Evolutionary conservation across 148 eudicot species (phyloP), one percentile per base, ranked within the genome.

Genomic region (Salicornia ramosissima): DNA sequence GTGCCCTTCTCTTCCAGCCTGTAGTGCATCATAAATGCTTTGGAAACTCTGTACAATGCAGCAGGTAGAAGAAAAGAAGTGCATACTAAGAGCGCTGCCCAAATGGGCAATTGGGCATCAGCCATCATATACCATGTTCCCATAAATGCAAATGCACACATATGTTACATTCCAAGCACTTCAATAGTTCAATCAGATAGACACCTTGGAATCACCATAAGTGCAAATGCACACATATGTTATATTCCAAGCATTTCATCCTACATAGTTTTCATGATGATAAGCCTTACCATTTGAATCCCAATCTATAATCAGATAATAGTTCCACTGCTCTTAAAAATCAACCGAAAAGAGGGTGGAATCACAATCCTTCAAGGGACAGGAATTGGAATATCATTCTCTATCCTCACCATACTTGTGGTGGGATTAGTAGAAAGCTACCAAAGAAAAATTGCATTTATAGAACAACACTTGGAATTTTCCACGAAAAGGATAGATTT

Each of bases 331-430:
- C 84, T 88, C 29, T 75, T 80, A 24, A 71, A 67, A 71, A 6
- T 89, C 67, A 84, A 86, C 0, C 71, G 77, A 8, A 84, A 77
- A 75, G 89, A 84, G 72, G 89, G 90, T 6, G 97, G 97, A 26
- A 89, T 91, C 71, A 83, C 96, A 6, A 49, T 89, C 57, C 90
- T 91, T 15, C 96, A 89, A 40, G 76, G 97, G 68, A 89, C 89
- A 78, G 96, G 97, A 13, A 77, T 84, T n/a, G 96, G 97, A 24
- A 64, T 89, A 47, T 73, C 55, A 59, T 72, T 91, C 18, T 86
- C 90, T 0, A 74, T 77, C 1, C 40, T 82, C 16, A 78, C 83
- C 22, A 84, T 88, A 53, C 28, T 91, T 6, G 77, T 82, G 0
- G 80, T 96, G 0, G 97, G 83, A n/a, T 24, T 87, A 1, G 83